Evolutionary conservation across 805 yeast genomes (phyloP).

Genomic region (Cyberlindnera maclurae): DNA sequence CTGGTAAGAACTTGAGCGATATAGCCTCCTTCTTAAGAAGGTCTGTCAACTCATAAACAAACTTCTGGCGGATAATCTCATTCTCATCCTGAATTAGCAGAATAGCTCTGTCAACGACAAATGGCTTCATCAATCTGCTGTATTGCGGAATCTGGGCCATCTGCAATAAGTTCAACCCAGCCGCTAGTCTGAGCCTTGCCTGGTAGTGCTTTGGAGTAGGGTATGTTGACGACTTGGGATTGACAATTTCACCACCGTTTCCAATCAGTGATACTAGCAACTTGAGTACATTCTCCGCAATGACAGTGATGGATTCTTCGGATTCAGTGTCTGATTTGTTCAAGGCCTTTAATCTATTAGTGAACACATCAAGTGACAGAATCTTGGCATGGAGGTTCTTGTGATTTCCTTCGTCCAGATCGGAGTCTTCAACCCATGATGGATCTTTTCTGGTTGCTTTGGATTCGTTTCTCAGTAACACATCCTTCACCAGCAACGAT

Average conservation of each 20-base stretch:
- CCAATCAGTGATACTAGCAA: slow-evolving; percentile 59
- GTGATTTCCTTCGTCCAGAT: slow-evolving; percentile 28
- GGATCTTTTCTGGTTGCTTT: slow-evolving; percentile 27
- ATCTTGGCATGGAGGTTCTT: slow-evolving; percentile 41
- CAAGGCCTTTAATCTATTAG: slow-evolving; percentile 45
- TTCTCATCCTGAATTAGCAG: slow-evolving; percentile 64
- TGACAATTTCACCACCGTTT: slow-evolving; percentile 71
- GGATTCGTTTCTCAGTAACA: slow-evolving; percentile 46
- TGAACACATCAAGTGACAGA: slow-evolving; percentile 46
- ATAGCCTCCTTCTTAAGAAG: slow-evolving; percentile 44
- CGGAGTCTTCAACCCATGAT: slow-evolving; percentile 42
- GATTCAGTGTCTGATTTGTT: slow-evolving; percentile 25
- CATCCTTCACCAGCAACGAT: slow-evolving; percentile 49
- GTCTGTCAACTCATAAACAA: slow-evolving; percentile 44
- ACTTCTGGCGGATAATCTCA: slow-evolving; percentile 44
- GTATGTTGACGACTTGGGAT: slow-evolving; percentile 32
- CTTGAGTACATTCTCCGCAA: slow-evolving; percentile 60
- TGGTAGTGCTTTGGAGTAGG: slow-evolving; percentile 63
- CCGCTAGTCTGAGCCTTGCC: slow-evolving; percentile 55
- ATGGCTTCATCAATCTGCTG: slow-evolving; percentile 44
- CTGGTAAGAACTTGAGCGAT: slow-evolving; percentile 59
- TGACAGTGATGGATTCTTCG: slow-evolving; percentile 32
- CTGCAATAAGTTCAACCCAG: slow-evolving; percentile 60
- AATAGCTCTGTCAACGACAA: slow-evolving; percentile 44
- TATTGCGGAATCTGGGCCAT: slow-evolving; percentile 50